These are phyloP conservation scores for Phaseolus lunatus DNA, from an alignment of 306 rosid genomes.

Conservation along the genomic window DNA sequence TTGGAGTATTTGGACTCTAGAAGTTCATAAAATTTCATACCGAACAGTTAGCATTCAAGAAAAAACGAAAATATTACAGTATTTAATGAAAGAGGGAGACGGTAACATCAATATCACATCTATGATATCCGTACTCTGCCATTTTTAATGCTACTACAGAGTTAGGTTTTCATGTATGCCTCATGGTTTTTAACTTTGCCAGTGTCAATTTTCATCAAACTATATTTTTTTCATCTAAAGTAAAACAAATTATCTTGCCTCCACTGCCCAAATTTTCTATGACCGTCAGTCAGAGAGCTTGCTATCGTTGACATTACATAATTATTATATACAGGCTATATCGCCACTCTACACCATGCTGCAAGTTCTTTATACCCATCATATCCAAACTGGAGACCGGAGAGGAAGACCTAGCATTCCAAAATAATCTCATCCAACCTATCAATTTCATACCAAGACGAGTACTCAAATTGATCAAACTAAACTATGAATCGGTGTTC, in stretches of 20 bases:
- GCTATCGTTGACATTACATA: background rate
- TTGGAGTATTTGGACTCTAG: background rate
- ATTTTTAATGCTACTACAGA: background rate
- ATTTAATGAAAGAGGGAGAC: background rate
- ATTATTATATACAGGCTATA: background rate
- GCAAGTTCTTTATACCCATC: constrained; percentile 4
- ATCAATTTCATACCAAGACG: background rate
- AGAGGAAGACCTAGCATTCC: background rate
- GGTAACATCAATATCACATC: background rate
- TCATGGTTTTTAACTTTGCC: background rate
- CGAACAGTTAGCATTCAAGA: background rate
- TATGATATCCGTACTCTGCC: background rate
- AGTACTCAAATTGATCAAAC: background rate
- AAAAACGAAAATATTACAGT: background rate
- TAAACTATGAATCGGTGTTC: background rate
- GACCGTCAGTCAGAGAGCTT: background rate
- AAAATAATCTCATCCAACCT: background rate
- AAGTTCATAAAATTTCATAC: background rate
- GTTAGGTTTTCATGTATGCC: constrained; percentile 13
- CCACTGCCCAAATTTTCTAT: background rate
- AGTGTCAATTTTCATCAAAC: background rate
- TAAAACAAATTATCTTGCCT: background rate
- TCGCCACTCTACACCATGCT: background rate
- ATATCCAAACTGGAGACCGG: background rate
- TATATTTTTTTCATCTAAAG: constrained; percentile 8